Conservation (phyloP, 495 filamentous ascomycete genomes). For the Ramalina intermedia region DNA sequence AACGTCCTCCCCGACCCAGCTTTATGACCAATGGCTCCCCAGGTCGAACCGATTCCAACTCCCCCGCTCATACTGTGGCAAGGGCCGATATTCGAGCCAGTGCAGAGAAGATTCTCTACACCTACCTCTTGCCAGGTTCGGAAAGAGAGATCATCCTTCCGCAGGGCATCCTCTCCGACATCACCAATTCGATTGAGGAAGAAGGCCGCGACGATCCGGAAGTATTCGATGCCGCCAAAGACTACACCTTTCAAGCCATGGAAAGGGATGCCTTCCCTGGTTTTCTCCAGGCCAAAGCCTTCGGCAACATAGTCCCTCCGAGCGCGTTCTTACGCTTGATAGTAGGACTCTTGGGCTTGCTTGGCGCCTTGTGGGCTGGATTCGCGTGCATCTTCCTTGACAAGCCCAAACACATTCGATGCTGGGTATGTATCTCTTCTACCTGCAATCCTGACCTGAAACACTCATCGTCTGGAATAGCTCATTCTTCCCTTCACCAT, state of each 20-base stretch:
- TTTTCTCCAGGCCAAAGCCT: slow-evolving; percentile 83
- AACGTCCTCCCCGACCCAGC: slow-evolving; percentile 52
- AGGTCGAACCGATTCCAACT: slow-evolving; percentile 48
- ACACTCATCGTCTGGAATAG: slow-evolving; percentile 29
- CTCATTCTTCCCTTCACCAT: slow-evolving; percentile 87
- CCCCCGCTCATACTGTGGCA: slow-evolving; percentile 69
- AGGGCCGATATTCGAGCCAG: slow-evolving; percentile 80
- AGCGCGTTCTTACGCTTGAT: slow-evolving; percentile 72
- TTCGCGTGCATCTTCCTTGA: slow-evolving; percentile 88
- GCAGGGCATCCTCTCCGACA: slow-evolving; percentile 64
- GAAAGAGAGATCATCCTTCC: slow-evolving; percentile 93
- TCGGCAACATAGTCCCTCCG: slow-evolving; percentile 85
- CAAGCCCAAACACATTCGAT: slow-evolving; percentile 53
- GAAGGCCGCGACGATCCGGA: slow-evolving; percentile 87
- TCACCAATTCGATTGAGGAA: slow-evolving; percentile 74
- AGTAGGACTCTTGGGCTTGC: slow-evolving; percentile 73
- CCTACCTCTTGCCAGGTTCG: slow-evolving; percentile 77
- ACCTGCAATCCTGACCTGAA: not conserved
- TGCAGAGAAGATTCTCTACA: slow-evolving; percentile 95
- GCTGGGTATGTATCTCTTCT: slow-evolving; percentile 53
- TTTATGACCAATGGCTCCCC: slow-evolving; percentile 39
- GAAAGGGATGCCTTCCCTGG: slow-evolving; percentile 96
- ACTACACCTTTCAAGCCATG: slow-evolving; percentile 99
- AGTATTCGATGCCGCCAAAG: slow-evolving; percentile 91
- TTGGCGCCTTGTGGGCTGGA: slow-evolving; percentile 83